A percentile compares a stretch with the other conserved stretches of the same genome.
Evolutionary conservation across 306 rosid genomes (phyloP).

Genomic region (Oxytropis ochrocephala): DNA sequence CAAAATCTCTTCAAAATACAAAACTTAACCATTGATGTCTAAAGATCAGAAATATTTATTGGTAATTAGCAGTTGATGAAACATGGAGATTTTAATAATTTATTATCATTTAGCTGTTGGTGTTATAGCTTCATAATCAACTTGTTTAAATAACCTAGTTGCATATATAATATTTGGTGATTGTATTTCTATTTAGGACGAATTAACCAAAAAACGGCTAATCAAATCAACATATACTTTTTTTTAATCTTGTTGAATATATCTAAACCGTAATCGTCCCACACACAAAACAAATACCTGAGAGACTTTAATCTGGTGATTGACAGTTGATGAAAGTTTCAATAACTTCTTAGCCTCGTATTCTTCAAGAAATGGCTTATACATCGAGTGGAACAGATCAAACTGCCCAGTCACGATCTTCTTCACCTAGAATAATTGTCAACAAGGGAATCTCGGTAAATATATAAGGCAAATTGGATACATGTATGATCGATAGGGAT

Average conservation of each 20-base stretch:
- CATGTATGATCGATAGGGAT: neutral
- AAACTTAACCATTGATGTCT: neutral
- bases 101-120: constrained; percentile 9
- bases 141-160: neutral
- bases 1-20: neutral
- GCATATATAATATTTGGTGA: neutral
- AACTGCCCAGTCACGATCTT: constrained; percentile 81
- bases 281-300: constrained; percentile 49
- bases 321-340: constrained; percentile 41
- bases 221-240: neutral
- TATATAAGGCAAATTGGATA: neutral
- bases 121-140: neutral
- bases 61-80: constrained; percentile 14
- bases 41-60: constrained; percentile 40
- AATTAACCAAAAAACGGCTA: neutral
- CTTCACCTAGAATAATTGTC: constrained; percentile 51
- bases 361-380: constrained; percentile 75
- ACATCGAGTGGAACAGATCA: constrained; percentile 60
- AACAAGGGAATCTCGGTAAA: constrained; percentile 21
- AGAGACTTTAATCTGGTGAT: constrained; percentile 35
- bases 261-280: neutral
- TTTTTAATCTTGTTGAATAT: neutral
- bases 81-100: constrained; percentile 22
- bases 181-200: neutral
- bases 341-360: constrained; percentile 55